phyloP scores from a whole-genome alignment of 1,284 basidiomycete species.

The Neonothopanus nambi region DNA sequence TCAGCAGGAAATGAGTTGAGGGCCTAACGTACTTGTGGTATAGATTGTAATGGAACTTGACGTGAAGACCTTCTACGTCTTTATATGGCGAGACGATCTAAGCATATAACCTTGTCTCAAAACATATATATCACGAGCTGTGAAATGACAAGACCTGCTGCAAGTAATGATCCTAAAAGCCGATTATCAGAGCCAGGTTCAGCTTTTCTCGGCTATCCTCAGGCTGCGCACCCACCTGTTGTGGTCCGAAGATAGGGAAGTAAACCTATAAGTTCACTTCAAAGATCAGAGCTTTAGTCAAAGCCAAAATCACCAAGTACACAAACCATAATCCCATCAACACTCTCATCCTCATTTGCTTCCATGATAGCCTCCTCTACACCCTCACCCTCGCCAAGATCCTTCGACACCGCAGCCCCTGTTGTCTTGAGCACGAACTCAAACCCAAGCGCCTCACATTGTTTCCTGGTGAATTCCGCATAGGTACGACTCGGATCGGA shows the following conservation, averaged over 20 bases:
- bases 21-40: conserved; percentile 82
- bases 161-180: conserved; percentile 86
- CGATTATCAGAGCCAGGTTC: conserved; percentile 8
- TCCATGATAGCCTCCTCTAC: conserved; percentile 95
- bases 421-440: conserved; percentile 80
- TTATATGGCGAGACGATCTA: conserved; percentile 93
- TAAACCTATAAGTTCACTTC: conserved; percentile 64
- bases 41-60: conserved; percentile 95
- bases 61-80: conserved; percentile 96
- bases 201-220: conserved; percentile 2
- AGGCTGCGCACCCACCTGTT: conserved; percentile 79
- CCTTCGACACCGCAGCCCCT: conserved; percentile 61
- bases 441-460: conserved; percentile 88
- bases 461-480: conserved; percentile 91
- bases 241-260: conserved; percentile 87
- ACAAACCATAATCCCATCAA: conserved; percentile 95
- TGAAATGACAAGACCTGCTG: conserved; percentile 63
- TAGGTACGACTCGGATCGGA: conserved; percentile 89
- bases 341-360: conserved; percentile 82
- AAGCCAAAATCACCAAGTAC: conserved; percentile 1
- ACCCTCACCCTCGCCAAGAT: conserved; percentile 58
- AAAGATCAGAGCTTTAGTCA: conserved; percentile 10
- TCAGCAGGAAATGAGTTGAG: neutral
- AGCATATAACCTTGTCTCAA: neutral
- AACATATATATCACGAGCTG: neutral